Conservation (phyloP, 352 stramenopile genomes). For the Phytophthora rubi region DNA sequence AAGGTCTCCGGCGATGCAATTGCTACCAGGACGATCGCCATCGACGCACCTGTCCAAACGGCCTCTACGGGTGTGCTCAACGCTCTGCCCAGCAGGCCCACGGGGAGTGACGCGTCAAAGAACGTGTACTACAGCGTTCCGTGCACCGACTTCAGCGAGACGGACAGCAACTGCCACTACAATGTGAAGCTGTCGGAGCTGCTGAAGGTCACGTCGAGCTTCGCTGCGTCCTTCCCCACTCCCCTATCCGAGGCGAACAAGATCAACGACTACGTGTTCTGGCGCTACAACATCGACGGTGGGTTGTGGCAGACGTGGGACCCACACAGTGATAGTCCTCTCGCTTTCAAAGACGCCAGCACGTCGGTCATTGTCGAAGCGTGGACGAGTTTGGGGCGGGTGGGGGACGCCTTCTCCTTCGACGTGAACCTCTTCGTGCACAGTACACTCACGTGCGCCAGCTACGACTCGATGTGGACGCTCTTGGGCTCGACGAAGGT, state of each 20-base stretch:
- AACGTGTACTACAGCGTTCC: slow-evolving; percentile 11
- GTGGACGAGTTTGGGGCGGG: slow-evolving; percentile 51
- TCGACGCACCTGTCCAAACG: slow-evolving; percentile 25
- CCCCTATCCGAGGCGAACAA: not conserved
- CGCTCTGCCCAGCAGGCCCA: slow-evolving; percentile 7
- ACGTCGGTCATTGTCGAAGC: slow-evolving; percentile 53
- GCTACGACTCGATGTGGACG: slow-evolving; percentile 6
- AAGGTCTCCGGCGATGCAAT: slow-evolving; percentile 44
- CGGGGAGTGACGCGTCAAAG: not conserved
- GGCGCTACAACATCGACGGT: slow-evolving; percentile 44
- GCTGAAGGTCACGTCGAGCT: not conserved
- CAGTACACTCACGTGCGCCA: slow-evolving; percentile 18
- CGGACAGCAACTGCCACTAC: slow-evolving; percentile 2
- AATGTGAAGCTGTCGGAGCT: slow-evolving; percentile 9
- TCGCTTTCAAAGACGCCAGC: slow-evolving; percentile 31
- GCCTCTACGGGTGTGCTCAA: slow-evolving; percentile 39
- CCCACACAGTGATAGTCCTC: not conserved
- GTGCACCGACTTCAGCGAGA: slow-evolving; percentile 5
- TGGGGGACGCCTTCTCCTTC: slow-evolving; percentile 29
- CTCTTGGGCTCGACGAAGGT: not conserved
- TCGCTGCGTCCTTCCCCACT: not conserved
- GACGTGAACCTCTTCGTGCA: slow-evolving; percentile 42
- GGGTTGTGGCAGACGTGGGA: slow-evolving; percentile 4
- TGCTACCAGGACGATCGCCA: slow-evolving; percentile 16
- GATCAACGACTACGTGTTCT: slow-evolving; percentile 35